These are phyloP conservation scores for Aureobasidium sp. DNA, from an alignment of 2,329 filamentous ascomycete genomes.

Conservation along the genomic window DNA sequence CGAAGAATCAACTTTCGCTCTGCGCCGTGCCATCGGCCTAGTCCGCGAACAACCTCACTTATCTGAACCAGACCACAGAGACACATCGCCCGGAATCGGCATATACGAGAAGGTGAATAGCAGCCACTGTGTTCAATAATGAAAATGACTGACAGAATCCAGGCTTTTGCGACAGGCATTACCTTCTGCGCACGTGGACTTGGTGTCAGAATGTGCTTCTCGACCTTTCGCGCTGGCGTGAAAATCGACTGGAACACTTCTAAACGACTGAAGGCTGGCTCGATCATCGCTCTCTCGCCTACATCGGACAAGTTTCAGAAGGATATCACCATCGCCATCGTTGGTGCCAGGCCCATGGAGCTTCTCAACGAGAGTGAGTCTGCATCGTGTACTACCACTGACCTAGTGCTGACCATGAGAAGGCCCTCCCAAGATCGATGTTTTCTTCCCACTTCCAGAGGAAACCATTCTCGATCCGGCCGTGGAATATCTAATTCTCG, in stretches of 20 bases:
- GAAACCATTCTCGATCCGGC: constrained; percentile 62
- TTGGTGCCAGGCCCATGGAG: constrained; percentile 59
- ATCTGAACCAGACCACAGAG: constrained; percentile 42
- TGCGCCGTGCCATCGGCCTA: constrained; percentile 57
- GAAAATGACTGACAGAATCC: neutral
- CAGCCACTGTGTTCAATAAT: neutral
- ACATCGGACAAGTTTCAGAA: constrained; percentile 53
- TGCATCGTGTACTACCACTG: too few species aligned
- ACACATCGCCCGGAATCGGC: constrained; percentile 37
- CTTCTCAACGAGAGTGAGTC: constrained; percentile 51
- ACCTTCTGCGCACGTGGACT: constrained; percentile 55
- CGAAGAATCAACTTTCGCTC: constrained; percentile 61
- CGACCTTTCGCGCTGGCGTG: constrained; percentile 54
- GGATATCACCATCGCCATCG: constrained; percentile 59
- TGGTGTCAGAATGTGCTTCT: constrained; percentile 63
- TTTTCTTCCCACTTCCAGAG: constrained; percentile 57
- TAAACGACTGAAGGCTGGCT: constrained; percentile 47
- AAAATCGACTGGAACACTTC: constrained; percentile 60
- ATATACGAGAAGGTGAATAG: constrained; percentile 59
- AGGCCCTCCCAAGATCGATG: constrained; percentile 59
- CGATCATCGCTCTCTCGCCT: constrained; percentile 47
- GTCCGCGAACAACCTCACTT: constrained; percentile 46
- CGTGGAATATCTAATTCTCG: constrained; percentile 67
- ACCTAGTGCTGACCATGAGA: neutral
- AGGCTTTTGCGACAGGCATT: constrained; percentile 61